phyloP scores from a whole-genome alignment of 352 stramenopile species.

The Pythium guiyangense region DNA sequence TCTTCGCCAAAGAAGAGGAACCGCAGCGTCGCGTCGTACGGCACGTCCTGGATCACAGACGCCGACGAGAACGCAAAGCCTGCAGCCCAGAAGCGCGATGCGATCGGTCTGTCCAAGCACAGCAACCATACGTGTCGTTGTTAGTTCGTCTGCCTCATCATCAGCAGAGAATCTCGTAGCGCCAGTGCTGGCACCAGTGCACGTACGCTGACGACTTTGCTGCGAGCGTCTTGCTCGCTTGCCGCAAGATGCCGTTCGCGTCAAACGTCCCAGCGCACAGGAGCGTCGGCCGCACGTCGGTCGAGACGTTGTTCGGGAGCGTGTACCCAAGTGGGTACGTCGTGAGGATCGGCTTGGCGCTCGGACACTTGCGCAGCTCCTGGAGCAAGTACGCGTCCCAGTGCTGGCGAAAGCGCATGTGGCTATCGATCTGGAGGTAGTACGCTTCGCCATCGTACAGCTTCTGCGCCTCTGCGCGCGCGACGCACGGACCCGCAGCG shows the following conservation, averaged over 20 bases:
- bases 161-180: background rate
- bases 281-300: conserved; percentile 46
- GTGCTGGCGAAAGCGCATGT: conserved; percentile 82
- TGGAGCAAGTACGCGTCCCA: conserved; percentile 92
- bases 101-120: conserved; percentile 29
- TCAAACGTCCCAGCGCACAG: conserved; percentile 64
- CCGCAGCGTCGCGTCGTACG: conserved; percentile 81
- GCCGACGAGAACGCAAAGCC: conserved; percentile 63
- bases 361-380: conserved; percentile 44
- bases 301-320: conserved; percentile 60
- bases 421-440: conserved; percentile 94
- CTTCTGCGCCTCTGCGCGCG: conserved; percentile 70
- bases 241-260: conserved; percentile 39
- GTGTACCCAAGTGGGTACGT: conserved; percentile 92
- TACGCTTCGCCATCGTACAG: conserved; percentile 85
- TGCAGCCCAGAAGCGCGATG: conserved; percentile 71
- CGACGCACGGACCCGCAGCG: conserved; percentile 89
- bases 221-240: conserved; percentile 52
- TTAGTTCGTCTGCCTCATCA: background rate
- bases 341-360: conserved; percentile 79
- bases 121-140: background rate
- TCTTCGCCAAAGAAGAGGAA: conserved; percentile 96
- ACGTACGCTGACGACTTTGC: conserved; percentile 26
- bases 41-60: conserved; percentile 53
- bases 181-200: background rate